Evolutionary conservation across 2,329 filamentous ascomycete species (phyloP), one percentile per base, ranked within the genome.

Genomic region (Aspergillus clavatus): DNA sequence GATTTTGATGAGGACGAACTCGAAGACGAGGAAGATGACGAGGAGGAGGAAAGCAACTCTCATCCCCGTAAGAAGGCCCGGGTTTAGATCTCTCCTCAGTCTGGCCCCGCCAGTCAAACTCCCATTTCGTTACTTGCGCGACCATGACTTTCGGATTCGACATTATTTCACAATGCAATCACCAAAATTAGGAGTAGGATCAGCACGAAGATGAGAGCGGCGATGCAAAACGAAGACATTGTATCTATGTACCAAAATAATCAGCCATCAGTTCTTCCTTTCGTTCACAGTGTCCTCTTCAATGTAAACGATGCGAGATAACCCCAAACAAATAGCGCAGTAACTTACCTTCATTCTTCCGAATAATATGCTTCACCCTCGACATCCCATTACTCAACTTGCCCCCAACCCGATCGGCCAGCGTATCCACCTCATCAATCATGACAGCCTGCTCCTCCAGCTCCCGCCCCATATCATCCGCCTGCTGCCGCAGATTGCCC

Each of bases 381-480:
- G 87, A 85, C 74, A 97, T 81, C 16, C 93, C 93, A 45, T 78
- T 89, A 71, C 89, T 82, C 59, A 98, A 70, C 63, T 93, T 84
- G 1, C 88, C 87, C 11, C 88, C 87, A 1, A 98, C 89, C 26
- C 91, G 79, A 66, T 97, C 90, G 3, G 88, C 89, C 45, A 95
- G 75, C 23, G 77, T 79, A 68, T 97, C 91, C 31, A 94, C 86
- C 42, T 87, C 83, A 52, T 93, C 84, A 46, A 98, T 76, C 79
- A 97, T 85, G 67, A 89, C 87, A 18, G 79, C 79, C 75, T 98
- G 93, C 72, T 98, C 93, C 70, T 96, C 94, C 37, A 98, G 75
- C 73, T 98, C 93, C 46, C 91, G 77, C 1, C 93, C 91, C 91
- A 98, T 98, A 57, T 89, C 87, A 68, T 94, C 84, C 1, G 93